phyloP scores from a whole-genome alignment of 768 basidiomycete species.

The Infundibulicybe gibba region DNA sequence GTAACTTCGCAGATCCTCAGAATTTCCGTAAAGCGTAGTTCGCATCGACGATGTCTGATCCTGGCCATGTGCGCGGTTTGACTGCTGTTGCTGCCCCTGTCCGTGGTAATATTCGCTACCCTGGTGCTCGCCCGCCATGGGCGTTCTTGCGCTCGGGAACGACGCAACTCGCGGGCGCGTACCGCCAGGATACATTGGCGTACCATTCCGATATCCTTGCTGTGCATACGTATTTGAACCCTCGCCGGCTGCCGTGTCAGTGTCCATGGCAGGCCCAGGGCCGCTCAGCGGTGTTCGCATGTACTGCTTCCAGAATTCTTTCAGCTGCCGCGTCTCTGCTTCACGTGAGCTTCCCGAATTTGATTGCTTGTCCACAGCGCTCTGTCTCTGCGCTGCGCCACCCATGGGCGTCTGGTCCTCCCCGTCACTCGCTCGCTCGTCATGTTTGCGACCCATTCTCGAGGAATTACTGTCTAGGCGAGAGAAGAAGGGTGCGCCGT shows the following conservation, averaged over 20 bases:
- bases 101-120: neutral
- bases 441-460: constrained; percentile 11
- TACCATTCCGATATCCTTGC: neutral
- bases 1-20: constrained; percentile 68
- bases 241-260: neutral
- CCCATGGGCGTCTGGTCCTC: neutral
- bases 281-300: constrained; percentile 62
- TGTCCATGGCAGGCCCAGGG: constrained; percentile 17
- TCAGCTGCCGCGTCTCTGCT: constrained; percentile 43
- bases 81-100: constrained; percentile 11
- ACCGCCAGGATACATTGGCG: constrained; percentile 5
- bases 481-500: constrained; percentile 63
- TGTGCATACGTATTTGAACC: constrained; percentile 4
- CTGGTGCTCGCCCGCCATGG: constrained; percentile 31
- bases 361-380: constrained; percentile 9
- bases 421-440: constrained; percentile 19
- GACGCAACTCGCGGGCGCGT: constrained; percentile 55
- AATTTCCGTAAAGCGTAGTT: constrained; percentile 37
- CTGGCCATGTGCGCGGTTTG: constrained; percentile 15
- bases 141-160: constrained; percentile 68
- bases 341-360: constrained; percentile 28
- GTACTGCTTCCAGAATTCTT: constrained; percentile 74
- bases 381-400: constrained; percentile 10
- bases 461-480: constrained; percentile 12
- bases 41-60: constrained; percentile 28